phyloP scores from a whole-genome alignment of 495 filamentous ascomycete species.

The Aspergillus incahuasiensis region DNA sequence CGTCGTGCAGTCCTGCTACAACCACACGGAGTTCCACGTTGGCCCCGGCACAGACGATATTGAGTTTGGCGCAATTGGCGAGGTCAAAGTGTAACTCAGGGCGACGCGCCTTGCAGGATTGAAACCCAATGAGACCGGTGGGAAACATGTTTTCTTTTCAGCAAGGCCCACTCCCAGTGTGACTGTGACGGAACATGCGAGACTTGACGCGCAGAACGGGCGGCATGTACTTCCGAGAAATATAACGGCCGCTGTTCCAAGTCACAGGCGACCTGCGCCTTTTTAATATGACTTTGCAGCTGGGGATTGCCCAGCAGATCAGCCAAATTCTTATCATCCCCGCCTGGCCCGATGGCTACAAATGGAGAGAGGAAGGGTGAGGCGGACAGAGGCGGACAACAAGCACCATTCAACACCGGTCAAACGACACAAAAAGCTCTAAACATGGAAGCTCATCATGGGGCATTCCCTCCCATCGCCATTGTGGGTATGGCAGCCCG shows the following conservation, averaged over 20 bases:
- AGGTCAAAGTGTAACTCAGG: neutral
- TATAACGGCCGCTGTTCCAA: neutral
- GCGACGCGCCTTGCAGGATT: no score
- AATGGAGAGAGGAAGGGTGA: neutral
- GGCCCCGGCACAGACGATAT: neutral
- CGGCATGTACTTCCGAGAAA: no score
- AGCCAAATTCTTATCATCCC: neutral
- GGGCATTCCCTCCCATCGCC: neutral
- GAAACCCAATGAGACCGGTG: no score
- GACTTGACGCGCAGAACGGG: no score
- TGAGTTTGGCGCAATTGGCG: neutral
- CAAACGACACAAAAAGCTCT: no score
- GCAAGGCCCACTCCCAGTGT: no score
- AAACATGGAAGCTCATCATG: neutral
- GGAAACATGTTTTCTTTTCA: no score
- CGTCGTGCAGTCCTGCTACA: neutral
- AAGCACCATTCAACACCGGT: neutral
- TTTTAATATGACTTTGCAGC: neutral
- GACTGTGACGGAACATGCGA: no score
- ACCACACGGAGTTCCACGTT: neutral
- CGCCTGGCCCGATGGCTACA: neutral
- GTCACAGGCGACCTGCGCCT: neutral
- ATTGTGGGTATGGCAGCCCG: neutral
- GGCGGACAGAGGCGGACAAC: no score
- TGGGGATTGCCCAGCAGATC: neutral